Evolutionary conservation across 129 eudicot species (phyloP).

Genomic region (Helianthus annuus): HanXRQr2.0-SUNRISE NC_035442.2:123428089-123428588

Average conservation of each 20-base stretch:
- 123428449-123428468: too few species aligned
- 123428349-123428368: conserved; percentile 83
- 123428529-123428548: conserved; percentile 17
- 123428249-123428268: background rate
- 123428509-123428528: too few species aligned
- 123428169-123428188: conserved; percentile 97
- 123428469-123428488: background rate
- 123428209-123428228: conserved; percentile 99
- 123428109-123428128: background rate
- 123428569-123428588: conserved; percentile 75
- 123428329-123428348: conserved; percentile 82
- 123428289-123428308: background rate
- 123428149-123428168: conserved; percentile 21
- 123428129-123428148: background rate
- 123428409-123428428: conserved; percentile 97
- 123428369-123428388: conserved; percentile 82
- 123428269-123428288: background rate
- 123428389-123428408: conserved; percentile 88
- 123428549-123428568: conserved; percentile 86
- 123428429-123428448: conserved; percentile 57
- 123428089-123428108: background rate
- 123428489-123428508: background rate
- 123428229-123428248: conserved; percentile 95
- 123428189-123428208: conserved; percentile 99
- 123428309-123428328: conserved; percentile 78